Evolutionary conservation across 208 protist genomes (phyloP), one percentile per base, ranked within the genome.

Genomic region (Trypanosoma avium): DNA sequence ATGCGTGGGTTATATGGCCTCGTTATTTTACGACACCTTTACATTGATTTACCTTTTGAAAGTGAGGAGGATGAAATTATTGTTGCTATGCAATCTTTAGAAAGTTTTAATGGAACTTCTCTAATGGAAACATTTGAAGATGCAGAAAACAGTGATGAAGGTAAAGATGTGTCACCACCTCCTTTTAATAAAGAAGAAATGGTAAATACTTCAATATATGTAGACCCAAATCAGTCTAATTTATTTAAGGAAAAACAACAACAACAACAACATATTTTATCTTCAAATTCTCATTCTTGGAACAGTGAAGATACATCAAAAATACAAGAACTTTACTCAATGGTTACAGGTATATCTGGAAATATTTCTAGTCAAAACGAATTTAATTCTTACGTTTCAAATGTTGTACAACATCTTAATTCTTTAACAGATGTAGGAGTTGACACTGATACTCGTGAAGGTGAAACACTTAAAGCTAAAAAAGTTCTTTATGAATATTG

Each of bases 61-160:
- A 62, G 40, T 13, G 89, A 90, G 59, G 88, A 95, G 71, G 80
- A 93, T 45, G 73, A 88, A 36, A 63, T 95, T 9, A 90, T 95
- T 42, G 43, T 90, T 29, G 40, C 68, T 19, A 58, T 95, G 12
- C 74, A 82, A 8, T 46, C 59, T 13, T 64, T 91, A 8, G 61
- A 81, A 26, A 72, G 60, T 48, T 84, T 91, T 66, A 91, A 91
- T 63, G 84, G 81, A 10, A 84, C 80, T 4, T 71, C 68, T 24
- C 58, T 83, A 24, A 63, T 48, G 9, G 74, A 60, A 1, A 60
- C 38, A 42, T 36, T 48, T 21, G 56, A 73, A 13, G 70, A 68
- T 26, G 65, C 24, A 19, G 42, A 19, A 40, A 49, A 43, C 27
- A 60, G 6, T 43, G 27, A 33, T 45, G 53, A 60, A 26, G 22